Percentiles rank a stretch among this genome's conserved stretches.
These are phyloP conservation scores for Aspergillus sclerotiicarbonarius DNA, from an alignment of 495 filamentous ascomycete genomes.

Conservation along the genomic window DNA sequence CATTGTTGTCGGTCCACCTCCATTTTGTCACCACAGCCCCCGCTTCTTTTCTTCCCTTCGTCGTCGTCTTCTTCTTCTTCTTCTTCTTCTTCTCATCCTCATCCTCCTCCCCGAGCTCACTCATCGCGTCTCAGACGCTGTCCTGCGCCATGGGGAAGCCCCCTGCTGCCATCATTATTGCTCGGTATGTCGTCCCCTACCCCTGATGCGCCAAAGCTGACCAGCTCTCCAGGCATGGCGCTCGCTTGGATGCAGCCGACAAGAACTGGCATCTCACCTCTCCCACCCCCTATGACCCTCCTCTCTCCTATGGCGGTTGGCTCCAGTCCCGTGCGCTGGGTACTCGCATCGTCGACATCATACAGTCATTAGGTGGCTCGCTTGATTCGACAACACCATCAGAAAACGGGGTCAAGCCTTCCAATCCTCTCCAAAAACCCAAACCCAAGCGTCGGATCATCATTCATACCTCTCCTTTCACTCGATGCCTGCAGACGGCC, in stretches of 20 bases:
- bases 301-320: slow-evolving; percentile 94
- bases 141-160: slow-evolving; percentile 48
- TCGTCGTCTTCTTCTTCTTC: slow-evolving; percentile 16
- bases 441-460: slow-evolving; percentile 56
- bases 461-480: slow-evolving; percentile 87
- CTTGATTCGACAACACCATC: slow-evolving; percentile 24
- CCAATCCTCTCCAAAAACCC: slow-evolving; percentile 16
- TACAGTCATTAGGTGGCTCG: slow-evolving; percentile 44
- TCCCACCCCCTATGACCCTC: slow-evolving; percentile 91
- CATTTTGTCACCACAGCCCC: too few relatives aligned
- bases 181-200: slow-evolving; percentile 55
- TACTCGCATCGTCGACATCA: slow-evolving; percentile 70
- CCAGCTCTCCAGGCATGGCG: slow-evolving; percentile 68
- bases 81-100: not conserved
- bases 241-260: slow-evolving; percentile 88
- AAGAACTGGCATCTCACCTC: slow-evolving; percentile 95
- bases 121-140: not conserved
- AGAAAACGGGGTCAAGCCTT: slow-evolving; percentile 9
- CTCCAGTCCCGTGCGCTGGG: slow-evolving; percentile 78
- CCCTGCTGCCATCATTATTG: slow-evolving; percentile 74
- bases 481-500: slow-evolving; percentile 90
- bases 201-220: slow-evolving; percentile 3
- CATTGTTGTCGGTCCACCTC: too few relatives aligned
- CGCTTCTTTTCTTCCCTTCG: too few relatives aligned
- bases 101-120: not conserved